Conservation (phyloP, 176 grass and related monocot genomes). For the Cocos nucifera region DNA sequence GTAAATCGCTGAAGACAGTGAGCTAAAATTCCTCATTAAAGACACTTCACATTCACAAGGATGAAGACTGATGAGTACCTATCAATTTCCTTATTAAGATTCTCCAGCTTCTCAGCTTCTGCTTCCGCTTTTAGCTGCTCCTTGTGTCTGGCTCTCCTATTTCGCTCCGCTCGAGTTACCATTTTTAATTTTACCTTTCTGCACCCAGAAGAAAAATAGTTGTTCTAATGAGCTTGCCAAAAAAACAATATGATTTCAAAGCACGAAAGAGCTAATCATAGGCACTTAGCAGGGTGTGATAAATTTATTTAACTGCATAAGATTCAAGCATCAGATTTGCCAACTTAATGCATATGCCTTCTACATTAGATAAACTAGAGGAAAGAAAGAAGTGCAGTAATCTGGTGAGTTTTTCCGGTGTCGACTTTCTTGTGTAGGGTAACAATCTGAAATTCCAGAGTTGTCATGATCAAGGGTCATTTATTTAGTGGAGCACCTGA, state of each 20-base stretch:
- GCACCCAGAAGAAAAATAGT: neutral
- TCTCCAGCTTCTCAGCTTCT: constrained; percentile 50
- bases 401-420: too few species aligned
- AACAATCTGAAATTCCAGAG: too few species aligned
- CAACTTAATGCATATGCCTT: too few species aligned
- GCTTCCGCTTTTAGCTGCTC: constrained; percentile 58
- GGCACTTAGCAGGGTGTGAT: too few species aligned
- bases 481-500: too few species aligned
- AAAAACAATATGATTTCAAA: neutral
- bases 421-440: too few species aligned
- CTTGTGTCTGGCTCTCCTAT: constrained; percentile 74
- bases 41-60: neutral
- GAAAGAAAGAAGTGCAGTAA: too few species aligned
- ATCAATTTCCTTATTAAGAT: constrained; percentile 82
- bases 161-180: constrained; percentile 80
- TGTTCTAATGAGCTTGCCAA: neutral
- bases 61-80: constrained; percentile 27
- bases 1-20: constrained; percentile 5
- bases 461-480: too few species aligned
- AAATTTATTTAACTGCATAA: too few species aligned
- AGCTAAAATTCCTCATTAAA: neutral
- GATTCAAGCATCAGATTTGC: too few species aligned
- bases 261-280: too few species aligned
- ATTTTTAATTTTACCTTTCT: constrained; percentile 70
- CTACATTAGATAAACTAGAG: too few species aligned